These are phyloP conservation scores for Prunella vulgaris DNA, from an alignment of 257 asterid genomes.

Conservation along the genomic window DNA sequence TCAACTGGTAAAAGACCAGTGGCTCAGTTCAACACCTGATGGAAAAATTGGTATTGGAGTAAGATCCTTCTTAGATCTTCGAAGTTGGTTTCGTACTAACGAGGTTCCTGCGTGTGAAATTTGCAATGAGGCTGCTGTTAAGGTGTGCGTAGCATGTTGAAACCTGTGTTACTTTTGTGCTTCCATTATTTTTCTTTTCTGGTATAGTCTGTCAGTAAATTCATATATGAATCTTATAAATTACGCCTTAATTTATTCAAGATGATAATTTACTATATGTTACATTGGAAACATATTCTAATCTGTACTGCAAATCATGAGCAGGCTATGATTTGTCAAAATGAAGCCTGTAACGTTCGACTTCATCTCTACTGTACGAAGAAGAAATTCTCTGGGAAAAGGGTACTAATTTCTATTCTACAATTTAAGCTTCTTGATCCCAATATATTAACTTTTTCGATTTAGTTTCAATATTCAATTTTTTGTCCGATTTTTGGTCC, in stretches of 20 bases:
- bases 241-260: not conserved
- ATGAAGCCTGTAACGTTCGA: conserved; percentile 63
- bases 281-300: conserved; percentile 6
- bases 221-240: not conserved
- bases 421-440: not conserved
- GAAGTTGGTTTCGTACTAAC: conserved; percentile 79
- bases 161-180: not conserved
- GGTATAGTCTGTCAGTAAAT: not conserved
- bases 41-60: conserved; percentile 76
- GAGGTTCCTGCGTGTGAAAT: conserved; percentile 82
- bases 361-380: conserved; percentile 66
- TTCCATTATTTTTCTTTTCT: not conserved
- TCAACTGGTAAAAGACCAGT: conserved; percentile 62
- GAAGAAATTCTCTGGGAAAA: conserved; percentile 59
- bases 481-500: no score
- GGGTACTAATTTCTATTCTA: conserved; percentile 35
- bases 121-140: conserved; percentile 93
- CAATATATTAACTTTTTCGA: no score
- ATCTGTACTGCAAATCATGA: conserved; percentile 3
- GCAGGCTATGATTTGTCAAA: conserved; percentile 70
- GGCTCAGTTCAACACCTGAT: conserved; percentile 67
- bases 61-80: conserved; percentile 87
- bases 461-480: no score
- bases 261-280: conserved; percentile 2
- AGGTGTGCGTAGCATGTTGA: conserved; percentile 43